Evolutionary conservation across 2,329 filamentous ascomycete species (phyloP), one percentile per base, ranked within the genome.

Genomic region (Zymoseptoria pseudotritici): DNA sequence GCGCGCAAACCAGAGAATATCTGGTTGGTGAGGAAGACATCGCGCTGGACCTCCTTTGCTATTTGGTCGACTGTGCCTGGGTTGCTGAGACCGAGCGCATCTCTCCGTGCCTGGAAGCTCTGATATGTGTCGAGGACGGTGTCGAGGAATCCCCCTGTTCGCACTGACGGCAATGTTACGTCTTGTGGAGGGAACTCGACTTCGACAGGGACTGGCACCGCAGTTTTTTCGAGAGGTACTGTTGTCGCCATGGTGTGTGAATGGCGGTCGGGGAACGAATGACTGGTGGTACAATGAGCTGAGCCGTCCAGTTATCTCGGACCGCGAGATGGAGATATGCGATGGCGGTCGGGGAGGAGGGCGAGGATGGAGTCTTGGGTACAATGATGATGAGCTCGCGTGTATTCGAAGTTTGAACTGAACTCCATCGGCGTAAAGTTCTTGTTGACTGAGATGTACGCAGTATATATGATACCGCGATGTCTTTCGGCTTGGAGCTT

Each of bases 1-100:
- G 93, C 95, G 74, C 93, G 90, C 76, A 99, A 84, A 71, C 94
- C 94, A 52, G 90, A 89, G 82, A 99, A 97, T 86, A 94, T 95
- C 77, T 91, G 89, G 82, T 97, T 96, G 79, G 88, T 94, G 72
- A 97, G 86, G 75, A 97, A 88, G 70, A 97, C 92, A 83, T 97
- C 92, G 78, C 92, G 91, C 80, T 95, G 88, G 64, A 97, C 91
- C 81, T 99, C 94, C 75, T 89, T 87, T 69, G 89, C 85, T 75
- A 96, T 87, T 73, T 86, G 87, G 78, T 99, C 94, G 67, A 97
- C 87, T 56, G 89, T 92, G 70, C 94, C 94, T 50, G 94, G 94
- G 78, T 97, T 97, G 68, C 87, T 83, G 69, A 99, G 82, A 64
- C 92, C 93, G 66, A 99, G 84, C 77, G 89, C 88, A 69, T 87